Base-by-base conservation (phyloP, 2,329 filamentous ascomycete genomes). In the Aspergillus eucalypticola region DNA sequence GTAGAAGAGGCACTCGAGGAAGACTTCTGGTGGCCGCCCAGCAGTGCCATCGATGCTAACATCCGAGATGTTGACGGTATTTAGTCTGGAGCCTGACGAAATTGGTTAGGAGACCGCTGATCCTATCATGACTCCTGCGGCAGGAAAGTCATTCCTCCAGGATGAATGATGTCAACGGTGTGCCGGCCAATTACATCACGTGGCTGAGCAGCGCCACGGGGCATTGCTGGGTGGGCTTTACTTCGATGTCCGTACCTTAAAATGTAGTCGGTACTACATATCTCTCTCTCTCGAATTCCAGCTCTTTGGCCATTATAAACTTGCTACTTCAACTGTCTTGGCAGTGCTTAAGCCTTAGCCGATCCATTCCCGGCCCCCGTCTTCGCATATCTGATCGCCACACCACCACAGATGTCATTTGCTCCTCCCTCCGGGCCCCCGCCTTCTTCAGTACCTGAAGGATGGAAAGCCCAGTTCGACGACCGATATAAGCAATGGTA, bases 391-490 rank as follows among this genome's bases (percentile, higher is more conserved):
- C 19, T 42, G n/a, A 54, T 42, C 23, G n/a, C 23, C 41, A 10
- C 13, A 15, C 13, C 6, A 49, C 3, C 15, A n/a, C 15, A 51
- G 3, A 76, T 76, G 74, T 75, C 75, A 50, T 80, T 72, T 62
- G 72, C 75, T 49, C 76, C 78, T 59, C 79, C 79, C 52, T 64
- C 76, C 3, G 78, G 78, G 17, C 84, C 84, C 46, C 86, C 86
- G 27, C 85, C 86, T 13, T 85, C 84, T 13, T 78, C 78, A 58
- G 80, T 87, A 3, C 92, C 91, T 2, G 89, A 90, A 69, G 92
- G 92, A 69, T 97, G 91, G 90, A 88, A 90, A 71, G 89, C 89
- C 10, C 86, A 91, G 65, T 96, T 88, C 86, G 95, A 96, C 76
- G 87, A 90, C 0, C 88, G 95, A 71, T 96, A 96, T 81, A 89